phyloP scores from a whole-genome alignment of 2,329 filamentous ascomycete genomes.

The Cercospora sesami region DNA sequence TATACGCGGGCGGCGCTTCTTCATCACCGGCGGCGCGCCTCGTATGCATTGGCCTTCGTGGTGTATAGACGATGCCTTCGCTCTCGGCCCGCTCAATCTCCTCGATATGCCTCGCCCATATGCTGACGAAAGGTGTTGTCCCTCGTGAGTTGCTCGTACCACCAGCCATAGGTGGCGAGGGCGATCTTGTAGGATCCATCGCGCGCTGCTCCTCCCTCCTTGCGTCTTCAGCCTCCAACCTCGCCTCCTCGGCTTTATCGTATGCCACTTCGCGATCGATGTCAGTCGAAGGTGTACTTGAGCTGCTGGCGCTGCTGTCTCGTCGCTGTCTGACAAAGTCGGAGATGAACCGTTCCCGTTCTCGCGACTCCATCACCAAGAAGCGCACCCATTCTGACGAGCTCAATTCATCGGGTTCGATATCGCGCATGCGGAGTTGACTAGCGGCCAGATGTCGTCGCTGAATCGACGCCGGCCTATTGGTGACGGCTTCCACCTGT shows the following conservation, averaged over 20 bases:
- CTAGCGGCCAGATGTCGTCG: slow-evolving; percentile 38
- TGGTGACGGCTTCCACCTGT: slow-evolving; percentile 39
- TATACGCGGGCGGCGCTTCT: slow-evolving; percentile 37
- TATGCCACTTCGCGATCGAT: slow-evolving; percentile 27
- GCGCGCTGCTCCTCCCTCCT: slow-evolving; percentile 23
- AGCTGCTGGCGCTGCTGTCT: slow-evolving; percentile 30
- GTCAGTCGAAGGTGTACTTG: slow-evolving; percentile 17
- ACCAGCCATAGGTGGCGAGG: slow-evolving; percentile 10
- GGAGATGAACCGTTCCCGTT: slow-evolving; percentile 39
- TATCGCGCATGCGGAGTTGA: slow-evolving; percentile 39
- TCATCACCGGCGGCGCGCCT: slow-evolving; percentile 31
- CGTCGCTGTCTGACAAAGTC: slow-evolving; percentile 34
- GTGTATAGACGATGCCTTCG: slow-evolving; percentile 22
- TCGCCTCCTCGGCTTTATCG: slow-evolving; percentile 37
- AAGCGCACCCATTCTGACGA: slow-evolving; percentile 40
- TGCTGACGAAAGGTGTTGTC: slow-evolving; percentile 34
- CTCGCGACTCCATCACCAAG: slow-evolving; percentile 38
- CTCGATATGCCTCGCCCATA: slow-evolving; percentile 36
- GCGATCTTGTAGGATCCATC: slow-evolving; percentile 16
- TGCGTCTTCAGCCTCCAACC: slow-evolving; percentile 33
- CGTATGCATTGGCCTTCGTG: slow-evolving; percentile 28
- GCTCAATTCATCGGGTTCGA: slow-evolving; percentile 39
- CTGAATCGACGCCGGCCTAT: slow-evolving; percentile 38
- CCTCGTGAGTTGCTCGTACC: slow-evolving; percentile 12
- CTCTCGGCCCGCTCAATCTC: slow-evolving; percentile 25